phyloP scores from a whole-genome alignment of 768 basidiomycete species.

The Mycena alexandri region DNA sequence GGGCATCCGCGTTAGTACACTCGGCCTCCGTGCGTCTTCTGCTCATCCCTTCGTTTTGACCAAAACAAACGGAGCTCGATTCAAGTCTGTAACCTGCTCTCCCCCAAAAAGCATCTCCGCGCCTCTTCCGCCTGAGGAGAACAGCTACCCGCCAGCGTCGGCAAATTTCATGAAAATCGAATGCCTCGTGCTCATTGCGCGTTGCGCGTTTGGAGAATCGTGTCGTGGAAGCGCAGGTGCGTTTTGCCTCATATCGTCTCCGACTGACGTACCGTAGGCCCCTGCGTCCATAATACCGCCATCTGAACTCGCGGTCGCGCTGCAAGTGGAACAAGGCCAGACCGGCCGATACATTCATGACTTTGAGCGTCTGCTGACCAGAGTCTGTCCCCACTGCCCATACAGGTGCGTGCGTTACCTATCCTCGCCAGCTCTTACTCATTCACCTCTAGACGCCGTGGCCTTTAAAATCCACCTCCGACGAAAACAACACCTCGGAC shows the following conservation, averaged over 20 bases:
- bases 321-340: constrained; percentile 79
- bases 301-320: constrained; percentile 87
- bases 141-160: constrained; percentile 94
- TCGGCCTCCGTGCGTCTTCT: constrained; percentile 79
- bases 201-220: constrained; percentile 96
- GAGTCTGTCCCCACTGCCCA: constrained; percentile 25
- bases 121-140: constrained; percentile 77
- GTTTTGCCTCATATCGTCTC: constrained; percentile 13
- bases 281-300: constrained; percentile 95
- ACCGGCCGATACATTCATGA: constrained; percentile 84
- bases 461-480: constrained; percentile 18
- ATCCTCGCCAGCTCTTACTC: background rate
- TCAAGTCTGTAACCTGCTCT: constrained; percentile 72
- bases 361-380: constrained; percentile 69
- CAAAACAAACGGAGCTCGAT: background rate
- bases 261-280: constrained; percentile 62
- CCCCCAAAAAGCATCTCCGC: constrained; percentile 89
- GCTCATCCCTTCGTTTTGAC: background rate
- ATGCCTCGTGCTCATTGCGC: constrained; percentile 79
- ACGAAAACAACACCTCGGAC: too few species aligned
- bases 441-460: background rate
- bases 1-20: constrained; percentile 91
- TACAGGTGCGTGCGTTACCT: background rate
- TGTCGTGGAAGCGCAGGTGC: constrained; percentile 77
- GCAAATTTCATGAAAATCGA: constrained; percentile 98